Evolutionary conservation across 371 early-diverging fungal species (phyloP).

Genomic region (Saksenaea oblongispora): DNA sequence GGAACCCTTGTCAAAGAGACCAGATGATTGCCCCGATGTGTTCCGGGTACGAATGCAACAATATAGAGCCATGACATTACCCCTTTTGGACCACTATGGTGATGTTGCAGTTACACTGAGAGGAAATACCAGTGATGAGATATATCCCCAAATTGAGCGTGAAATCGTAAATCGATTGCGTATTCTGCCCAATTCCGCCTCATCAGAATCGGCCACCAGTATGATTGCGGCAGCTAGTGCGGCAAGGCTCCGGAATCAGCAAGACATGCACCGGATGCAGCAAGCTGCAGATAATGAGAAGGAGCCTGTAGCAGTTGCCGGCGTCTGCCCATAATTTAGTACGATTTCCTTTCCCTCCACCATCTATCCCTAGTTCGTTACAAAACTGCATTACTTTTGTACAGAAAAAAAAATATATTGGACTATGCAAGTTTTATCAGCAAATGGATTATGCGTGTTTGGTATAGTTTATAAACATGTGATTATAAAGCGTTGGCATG

Average conservation of each 20-base stretch:
- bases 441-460: neutral
- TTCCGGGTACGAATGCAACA: slow-evolving; percentile 80
- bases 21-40: slow-evolving; percentile 91
- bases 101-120: slow-evolving; percentile 66
- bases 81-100: slow-evolving; percentile 81
- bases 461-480: neutral
- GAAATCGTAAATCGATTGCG: slow-evolving; percentile 52
- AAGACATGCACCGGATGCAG: neutral
- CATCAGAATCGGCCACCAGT: neutral
- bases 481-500: too few relatives aligned
- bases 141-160: slow-evolving; percentile 81
- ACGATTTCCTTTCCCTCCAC: neutral
- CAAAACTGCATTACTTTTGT: neutral
- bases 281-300: neutral
- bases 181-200: slow-evolving; percentile 27
- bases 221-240: neutral
- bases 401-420: neutral
- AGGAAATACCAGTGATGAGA: slow-evolving; percentile 86
- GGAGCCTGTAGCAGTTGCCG: neutral
- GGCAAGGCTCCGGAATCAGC: neutral
- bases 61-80: slow-evolving; percentile 74
- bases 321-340: neutral
- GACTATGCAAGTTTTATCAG: neutral
- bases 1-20: slow-evolving; percentile 83
- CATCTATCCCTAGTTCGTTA: neutral